Percentiles rank a stretch among this genome's conserved stretches.
These are phyloP conservation scores for Vitis hybrid DNA, from an alignment of 177 flowering plant species.

Conservation along the genomic window DNA sequence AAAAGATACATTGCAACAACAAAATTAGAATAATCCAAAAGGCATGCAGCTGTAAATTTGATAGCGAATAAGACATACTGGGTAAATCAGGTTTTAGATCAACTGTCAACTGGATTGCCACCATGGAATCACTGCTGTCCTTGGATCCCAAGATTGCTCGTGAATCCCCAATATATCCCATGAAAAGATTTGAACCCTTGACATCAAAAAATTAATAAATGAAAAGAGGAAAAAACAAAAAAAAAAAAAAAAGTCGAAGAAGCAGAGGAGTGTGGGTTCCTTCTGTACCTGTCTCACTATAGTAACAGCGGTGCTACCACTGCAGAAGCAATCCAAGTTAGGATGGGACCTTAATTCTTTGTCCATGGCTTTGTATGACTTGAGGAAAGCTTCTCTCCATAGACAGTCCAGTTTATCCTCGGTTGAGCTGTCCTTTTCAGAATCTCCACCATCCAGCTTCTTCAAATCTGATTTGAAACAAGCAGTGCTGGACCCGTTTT, in stretches of 20 bases:
- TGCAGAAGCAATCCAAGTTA: conserved; percentile 89
- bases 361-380: conserved; percentile 89
- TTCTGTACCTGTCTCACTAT: conserved; percentile 77
- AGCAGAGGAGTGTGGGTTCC: not conserved
- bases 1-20: not conserved
- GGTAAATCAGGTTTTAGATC: conserved; percentile 93
- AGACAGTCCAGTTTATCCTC: conserved; percentile 48
- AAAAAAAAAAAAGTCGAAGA: not conserved
- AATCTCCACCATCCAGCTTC: conserved; percentile 43
- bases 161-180: conserved; percentile 88
- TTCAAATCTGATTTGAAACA: conserved; percentile 47
- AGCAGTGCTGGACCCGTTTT: conserved; percentile 36
- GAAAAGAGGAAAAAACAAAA: not conserved
- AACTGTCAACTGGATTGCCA: conserved; percentile 77
- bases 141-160: conserved; percentile 83
- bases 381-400: conserved; percentile 86
- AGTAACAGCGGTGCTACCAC: conserved; percentile 95
- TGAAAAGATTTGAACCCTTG: conserved; percentile 84
- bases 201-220: conserved; percentile 1
- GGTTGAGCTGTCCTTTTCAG: conserved; percentile 39
- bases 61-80: conserved; percentile 40
- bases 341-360: conserved; percentile 87
- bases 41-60: conserved; percentile 5
- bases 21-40: not conserved
- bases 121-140: conserved; percentile 56